Evolutionary conservation across 495 filamentous ascomycete genomes (phyloP).

Genomic region (Talaromyces stipitatus): DNA sequence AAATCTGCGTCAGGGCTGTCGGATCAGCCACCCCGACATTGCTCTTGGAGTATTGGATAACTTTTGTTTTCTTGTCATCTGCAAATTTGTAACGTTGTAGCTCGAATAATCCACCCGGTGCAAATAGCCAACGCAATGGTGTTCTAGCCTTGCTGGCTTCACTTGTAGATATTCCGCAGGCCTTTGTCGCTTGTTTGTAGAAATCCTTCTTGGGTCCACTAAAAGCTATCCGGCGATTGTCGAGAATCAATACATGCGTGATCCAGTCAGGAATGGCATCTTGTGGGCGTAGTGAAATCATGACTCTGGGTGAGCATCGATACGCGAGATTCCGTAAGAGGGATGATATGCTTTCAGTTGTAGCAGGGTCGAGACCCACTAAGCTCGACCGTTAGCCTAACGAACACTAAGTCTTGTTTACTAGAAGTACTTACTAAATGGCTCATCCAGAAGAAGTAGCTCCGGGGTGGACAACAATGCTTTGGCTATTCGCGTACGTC

Average conservation of each 20-base stretch:
- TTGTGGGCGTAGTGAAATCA: constrained; percentile 74
- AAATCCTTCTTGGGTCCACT: constrained; percentile 11
- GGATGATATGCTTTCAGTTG: constrained; percentile 56
- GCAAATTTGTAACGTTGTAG: not conserved
- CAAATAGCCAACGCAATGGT: not conserved
- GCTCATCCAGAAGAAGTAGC: constrained; percentile 82
- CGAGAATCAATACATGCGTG: constrained; percentile 66
- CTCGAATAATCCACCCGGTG: not conserved
- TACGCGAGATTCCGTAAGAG: constrained; percentile 60
- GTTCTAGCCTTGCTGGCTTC: not conserved
- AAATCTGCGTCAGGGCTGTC: not conserved
- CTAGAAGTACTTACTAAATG: constrained; percentile 57
- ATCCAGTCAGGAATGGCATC: constrained; percentile 86
- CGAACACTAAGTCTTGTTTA: not conserved
- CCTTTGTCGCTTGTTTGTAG: not conserved
- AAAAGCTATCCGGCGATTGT: constrained; percentile 47
- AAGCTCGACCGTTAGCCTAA: not conserved
- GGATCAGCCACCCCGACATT: not conserved
- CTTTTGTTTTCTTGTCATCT: not conserved
- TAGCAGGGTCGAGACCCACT: constrained; percentile 87
- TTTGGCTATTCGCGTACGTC: constrained; percentile 79
- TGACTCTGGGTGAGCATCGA: constrained; percentile 56
- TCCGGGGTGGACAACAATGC: constrained; percentile 73
- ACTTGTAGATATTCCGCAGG: not conserved
- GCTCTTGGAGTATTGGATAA: not conserved